Evolutionary conservation across 129 eudicot species (phyloP), one percentile per base, ranked within the genome.

Genomic region (Escallonia rubra): DNA sequence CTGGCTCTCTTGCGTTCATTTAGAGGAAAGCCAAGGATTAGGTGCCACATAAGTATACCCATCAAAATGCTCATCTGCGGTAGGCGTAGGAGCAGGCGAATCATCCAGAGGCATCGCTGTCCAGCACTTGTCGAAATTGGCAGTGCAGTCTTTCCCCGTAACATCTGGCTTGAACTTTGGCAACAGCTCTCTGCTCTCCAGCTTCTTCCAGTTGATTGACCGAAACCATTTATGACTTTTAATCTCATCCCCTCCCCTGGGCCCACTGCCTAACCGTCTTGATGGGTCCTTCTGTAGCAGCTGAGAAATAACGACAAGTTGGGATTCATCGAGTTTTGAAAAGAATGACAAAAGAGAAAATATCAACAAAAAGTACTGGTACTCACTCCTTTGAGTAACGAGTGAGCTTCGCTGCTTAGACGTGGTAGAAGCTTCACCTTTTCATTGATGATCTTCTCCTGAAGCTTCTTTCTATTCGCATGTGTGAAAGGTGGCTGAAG

Each of bases 301-400:
- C 98, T 92, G 81, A 39, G 16, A 57, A 43, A 58, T 13, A 13
- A 6, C 54, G 14, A 68, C 3, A 45, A 3, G 14, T 54, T 12
- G n/a, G 14, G 34, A 23, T 23, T 23, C 34, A 23, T 23, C 34
- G 34, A 23, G 34, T 23, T 23, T 1, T 23, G 34, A 23, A 23
- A 23, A 23, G 34, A 23, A 3, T 1, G 16, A 53, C 5, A 11
- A 7, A 57, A 54, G 40, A 8, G 41, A 10, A 4, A 44, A 7
- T 52, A 15, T 9, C n/a, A 38, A 65, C 15, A 10, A 10, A 15
- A 66, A 64, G 55, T 12, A 11, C 43, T 65, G 34, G 8, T 13
- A 85, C 97, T 66, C 79, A 92, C 98, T 51, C 96, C 98, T 79
- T 84, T 92, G 4, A 92, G 96, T 80, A 88, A 77, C 65, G 98